Evolutionary conservation across 768 basidiomycete genomes (phyloP), one percentile per base, ranked within the genome.

Genomic region (Mycena albidolilacea): DNA sequence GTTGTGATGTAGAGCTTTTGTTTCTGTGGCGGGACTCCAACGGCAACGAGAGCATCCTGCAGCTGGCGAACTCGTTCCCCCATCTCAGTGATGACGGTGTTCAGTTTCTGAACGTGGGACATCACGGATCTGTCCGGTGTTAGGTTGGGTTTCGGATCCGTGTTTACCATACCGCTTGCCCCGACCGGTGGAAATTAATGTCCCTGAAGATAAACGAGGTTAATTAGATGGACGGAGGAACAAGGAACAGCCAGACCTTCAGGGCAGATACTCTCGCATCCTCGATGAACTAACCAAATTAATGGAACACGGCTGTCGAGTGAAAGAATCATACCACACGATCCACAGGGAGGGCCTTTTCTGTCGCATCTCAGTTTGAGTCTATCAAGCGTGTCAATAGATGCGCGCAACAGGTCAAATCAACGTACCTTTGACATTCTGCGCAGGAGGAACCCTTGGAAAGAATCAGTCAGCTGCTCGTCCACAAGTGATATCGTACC

Each of bases 281-380:
- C 84, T 64, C 19, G 83, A 77, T 43, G 75, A 43, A 74, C 75
- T 73, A 21, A 35, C n/a, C 17, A 21, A 3, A 37, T 58, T 23
- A 61, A 19, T 68, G 50, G 38, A 35, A 5, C 21, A 21, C n/a
- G 19, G 35, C 2, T 10, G 8, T 5, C 14, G n/a, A 30, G 17
- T 19, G 50, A 15, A 62, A 57, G n/a, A 6, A 21, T 23, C 68
- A 7, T 66, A 72, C 71, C 15, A 21, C 70, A 75, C 39, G 70
- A 72, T 19, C 52, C 59, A 54, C 75, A 71, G 0, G 70, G 73
- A 11, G 84, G 41, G 10, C 41, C 15, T 67, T 82, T 81, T 70
- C 85, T 84, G 44, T 84, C 84, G 60, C 84, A 84, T 64, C 80
- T 85, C 19, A 85, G 79, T 67, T 84, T 84, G 69, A 83, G 75